A percentile compares a stretch with the other conserved stretches of the same genome.
phyloP scores from a whole-genome alignment of 768 basidiomycete species.

The Leccinum broughii region DNA sequence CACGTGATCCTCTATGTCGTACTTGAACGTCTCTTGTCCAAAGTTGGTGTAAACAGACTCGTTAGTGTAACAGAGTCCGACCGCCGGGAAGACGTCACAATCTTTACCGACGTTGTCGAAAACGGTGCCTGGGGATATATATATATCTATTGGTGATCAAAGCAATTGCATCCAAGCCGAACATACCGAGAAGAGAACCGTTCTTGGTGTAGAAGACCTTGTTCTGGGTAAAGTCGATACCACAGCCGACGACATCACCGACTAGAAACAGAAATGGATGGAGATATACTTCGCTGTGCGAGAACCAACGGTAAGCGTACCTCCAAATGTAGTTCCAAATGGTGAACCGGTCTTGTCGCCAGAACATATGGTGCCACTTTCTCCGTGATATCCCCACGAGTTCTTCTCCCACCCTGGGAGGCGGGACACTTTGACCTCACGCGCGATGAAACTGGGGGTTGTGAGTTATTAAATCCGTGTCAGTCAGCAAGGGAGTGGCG shows the following conservation, averaged over 20 bases:
- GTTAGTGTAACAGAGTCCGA: constrained; percentile 78
- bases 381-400: constrained; percentile 94
- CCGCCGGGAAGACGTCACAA: constrained; percentile 76
- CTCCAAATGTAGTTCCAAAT: constrained; percentile 80
- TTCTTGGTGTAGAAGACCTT: constrained; percentile 91
- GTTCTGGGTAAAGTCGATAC: constrained; percentile 83
- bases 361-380: constrained; percentile 79
- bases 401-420: constrained; percentile 84
- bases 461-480: constrained; percentile 13
- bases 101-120: constrained; percentile 73
- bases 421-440: constrained; percentile 64
- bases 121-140: constrained; percentile 48
- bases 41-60: constrained; percentile 88
- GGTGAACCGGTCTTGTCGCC: constrained; percentile 68
- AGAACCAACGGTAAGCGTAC: constrained; percentile 45
- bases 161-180: not conserved
- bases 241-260: constrained; percentile 89
- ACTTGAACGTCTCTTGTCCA: constrained; percentile 81
- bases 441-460: constrained; percentile 59
- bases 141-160: constrained; percentile 12
- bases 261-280: constrained; percentile 43
- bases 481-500: constrained; percentile 19
- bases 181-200: constrained; percentile 63
- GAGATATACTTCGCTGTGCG: not conserved
- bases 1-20: constrained; percentile 87